Evolutionary conservation across 495 filamentous ascomycete genomes (phyloP).

Genomic region (Xylaria longipes): DNA sequence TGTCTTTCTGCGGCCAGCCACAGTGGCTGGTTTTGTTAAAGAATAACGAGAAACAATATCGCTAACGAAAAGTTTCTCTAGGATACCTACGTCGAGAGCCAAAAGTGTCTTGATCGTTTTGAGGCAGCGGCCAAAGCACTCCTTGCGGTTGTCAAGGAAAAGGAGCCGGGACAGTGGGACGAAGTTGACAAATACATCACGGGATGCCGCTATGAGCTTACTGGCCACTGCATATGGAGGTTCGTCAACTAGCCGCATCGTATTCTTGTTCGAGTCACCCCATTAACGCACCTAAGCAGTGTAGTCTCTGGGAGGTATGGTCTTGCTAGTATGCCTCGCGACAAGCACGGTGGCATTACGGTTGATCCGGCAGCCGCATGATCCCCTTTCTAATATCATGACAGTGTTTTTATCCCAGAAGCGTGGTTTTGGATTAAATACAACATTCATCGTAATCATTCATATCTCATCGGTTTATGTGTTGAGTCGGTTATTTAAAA

Average conservation of each 20-base stretch:
- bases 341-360: neutral
- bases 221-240: neutral
- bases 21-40: no score
- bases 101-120: neutral
- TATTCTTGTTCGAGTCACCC: neutral
- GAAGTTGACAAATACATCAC: constrained; percentile 3
- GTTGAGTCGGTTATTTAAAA: neutral
- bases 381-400: neutral
- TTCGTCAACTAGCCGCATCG: neutral
- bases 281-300: neutral
- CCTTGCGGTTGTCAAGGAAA: neutral
- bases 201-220: neutral
- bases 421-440: neutral
- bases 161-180: neutral
- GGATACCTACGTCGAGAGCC: neutral
- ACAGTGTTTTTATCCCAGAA: neutral
- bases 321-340: neutral
- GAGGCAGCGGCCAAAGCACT: neutral
- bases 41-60: neutral
- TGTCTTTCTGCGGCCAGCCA: neutral
- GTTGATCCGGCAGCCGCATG: neutral
- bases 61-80: neutral
- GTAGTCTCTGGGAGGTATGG: neutral
- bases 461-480: neutral
- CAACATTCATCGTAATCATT: neutral